Evolutionary conservation across 768 basidiomycete species (phyloP), one percentile per base, ranked within the genome.

Genomic region (Panaeolus cyanescens): DNA sequence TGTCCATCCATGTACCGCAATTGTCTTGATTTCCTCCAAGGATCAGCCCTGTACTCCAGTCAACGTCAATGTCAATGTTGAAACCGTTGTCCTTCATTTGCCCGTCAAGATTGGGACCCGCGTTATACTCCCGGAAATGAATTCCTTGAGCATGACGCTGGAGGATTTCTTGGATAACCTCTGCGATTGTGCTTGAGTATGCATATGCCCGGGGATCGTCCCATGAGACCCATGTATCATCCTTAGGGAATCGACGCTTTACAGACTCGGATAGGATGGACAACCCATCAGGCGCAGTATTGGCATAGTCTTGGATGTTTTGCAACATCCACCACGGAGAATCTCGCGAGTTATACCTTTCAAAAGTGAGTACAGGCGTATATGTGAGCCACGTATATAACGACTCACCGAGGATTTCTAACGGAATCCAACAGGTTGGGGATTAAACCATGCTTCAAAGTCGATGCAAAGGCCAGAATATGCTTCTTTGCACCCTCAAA

Each of bases 261-360:
- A 99, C 88, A 3, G 79, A 77, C 68, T 96, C 95, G 1, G 86
- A 81, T 31, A 99, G 84, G 59, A 99, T 83, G 0, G 87, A 78
- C 30, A 90, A 69, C 1, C 97, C 97, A 63, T 94, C 90, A 0
- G 97, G 96, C 0, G 91, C 93, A 72, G 82, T 88, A 50, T 76
- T 77, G 20, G 86, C 89, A 72, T 98, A 99, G 72, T 99, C 95
- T 69, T 99, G 97, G 58, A 99, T 97, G 70, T 92, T 97, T 72
- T 99, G 96, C 61, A 98, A 73, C 92, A 99, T 96, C 94, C 95
- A 99, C 96, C 96, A 99, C 4, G 97, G 96, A 6, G 94, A 95
- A 72, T 99, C 97, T 56, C 97, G 89, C 4, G 94, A 99, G 74
- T 99, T 99, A 75, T 95, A 96, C 63, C 92, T 92, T 62, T 8